phyloP scores from a whole-genome alignment of 2,329 filamentous ascomycete species.

The Colletotrichum chlorophyti region DNA sequence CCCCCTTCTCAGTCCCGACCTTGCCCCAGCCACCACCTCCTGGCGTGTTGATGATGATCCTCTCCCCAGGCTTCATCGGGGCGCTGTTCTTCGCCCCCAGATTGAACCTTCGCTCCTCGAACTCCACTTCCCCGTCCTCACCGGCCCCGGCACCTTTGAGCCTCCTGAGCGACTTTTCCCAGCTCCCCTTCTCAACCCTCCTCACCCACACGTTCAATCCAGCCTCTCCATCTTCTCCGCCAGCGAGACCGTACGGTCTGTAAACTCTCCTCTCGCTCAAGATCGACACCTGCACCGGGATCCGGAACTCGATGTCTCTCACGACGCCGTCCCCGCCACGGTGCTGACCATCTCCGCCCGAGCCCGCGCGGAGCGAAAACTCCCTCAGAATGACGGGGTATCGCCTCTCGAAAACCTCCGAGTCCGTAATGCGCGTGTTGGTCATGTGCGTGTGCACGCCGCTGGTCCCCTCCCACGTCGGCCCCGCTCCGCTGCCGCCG shows the following conservation, averaged over 20 bases:
- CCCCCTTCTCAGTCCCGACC: constrained; percentile 62
- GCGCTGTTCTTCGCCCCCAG: constrained; percentile 83
- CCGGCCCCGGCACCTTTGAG: constrained; percentile 37
- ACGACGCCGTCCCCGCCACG: constrained; percentile 77
- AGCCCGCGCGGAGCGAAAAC: constrained; percentile 70
- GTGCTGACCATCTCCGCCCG: constrained; percentile 71
- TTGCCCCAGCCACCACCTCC: constrained; percentile 81
- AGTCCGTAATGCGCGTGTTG: constrained; percentile 76
- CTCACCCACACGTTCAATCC: constrained; percentile 90
- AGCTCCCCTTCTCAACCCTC: constrained; percentile 66
- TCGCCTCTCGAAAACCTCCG: constrained; percentile 51
- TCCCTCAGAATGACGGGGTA: constrained; percentile 78
- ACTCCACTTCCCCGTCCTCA: constrained; percentile 46
- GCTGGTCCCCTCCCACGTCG: constrained; percentile 51
- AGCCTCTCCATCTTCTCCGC: constrained; percentile 78
- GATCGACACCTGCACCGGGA: constrained; percentile 79
- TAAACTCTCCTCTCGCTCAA: constrained; percentile 80
- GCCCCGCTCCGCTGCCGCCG: constrained; percentile 73
- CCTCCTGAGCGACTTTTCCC: constrained; percentile 50
- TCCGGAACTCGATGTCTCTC: constrained; percentile 80
- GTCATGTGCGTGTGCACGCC: constrained; percentile 67
- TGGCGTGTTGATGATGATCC: constrained; percentile 79
- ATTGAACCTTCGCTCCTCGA: constrained; percentile 71
- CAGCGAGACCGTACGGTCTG: constrained; percentile 79
- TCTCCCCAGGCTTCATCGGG: constrained; percentile 76